Evolutionary conservation across 768 basidiomycete species (phyloP).

Genomic region (Podaxis sp.): DNA sequence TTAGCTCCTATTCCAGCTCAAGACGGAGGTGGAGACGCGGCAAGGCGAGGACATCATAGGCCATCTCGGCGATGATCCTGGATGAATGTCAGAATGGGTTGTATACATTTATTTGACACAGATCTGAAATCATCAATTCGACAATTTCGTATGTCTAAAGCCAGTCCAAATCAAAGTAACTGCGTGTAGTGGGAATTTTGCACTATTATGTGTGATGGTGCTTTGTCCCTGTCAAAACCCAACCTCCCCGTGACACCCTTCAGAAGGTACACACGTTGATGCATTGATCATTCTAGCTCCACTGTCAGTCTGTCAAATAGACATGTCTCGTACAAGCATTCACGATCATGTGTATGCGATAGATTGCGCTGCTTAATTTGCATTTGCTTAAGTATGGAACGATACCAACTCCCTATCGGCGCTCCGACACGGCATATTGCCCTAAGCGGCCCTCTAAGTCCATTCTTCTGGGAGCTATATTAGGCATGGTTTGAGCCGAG

Average conservation of each 20-base stretch:
- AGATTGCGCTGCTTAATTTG: not conserved
- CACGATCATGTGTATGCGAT: not conserved
- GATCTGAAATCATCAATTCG: not conserved
- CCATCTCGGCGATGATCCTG: slow-evolving; percentile 13
- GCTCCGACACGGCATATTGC: not conserved
- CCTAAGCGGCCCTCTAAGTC: not conserved
- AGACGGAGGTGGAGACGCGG: not conserved
- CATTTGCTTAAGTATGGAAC: not conserved
- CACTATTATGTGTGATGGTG: not conserved
- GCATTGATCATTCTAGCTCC: not conserved
- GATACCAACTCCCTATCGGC: not conserved
- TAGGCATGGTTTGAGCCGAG: not conserved
- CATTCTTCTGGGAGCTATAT: not conserved
- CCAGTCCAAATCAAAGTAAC: not conserved
- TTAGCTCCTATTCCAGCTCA: slow-evolving; percentile 7
- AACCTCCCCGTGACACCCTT: not conserved
- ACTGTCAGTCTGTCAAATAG: not conserved
- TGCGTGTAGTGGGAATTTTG: not conserved
- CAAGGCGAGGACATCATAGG: slow-evolving; percentile 4
- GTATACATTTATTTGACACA: not conserved
- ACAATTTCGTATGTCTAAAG: not conserved
- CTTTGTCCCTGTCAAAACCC: not conserved
- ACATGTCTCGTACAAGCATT: not conserved
- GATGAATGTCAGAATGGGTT: not conserved
- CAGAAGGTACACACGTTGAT: too few relatives aligned